These are phyloP conservation scores for Carex arenaria DNA, from an alignment of 202 grass and related monocot species.

Conservation along the genomic window DNA sequence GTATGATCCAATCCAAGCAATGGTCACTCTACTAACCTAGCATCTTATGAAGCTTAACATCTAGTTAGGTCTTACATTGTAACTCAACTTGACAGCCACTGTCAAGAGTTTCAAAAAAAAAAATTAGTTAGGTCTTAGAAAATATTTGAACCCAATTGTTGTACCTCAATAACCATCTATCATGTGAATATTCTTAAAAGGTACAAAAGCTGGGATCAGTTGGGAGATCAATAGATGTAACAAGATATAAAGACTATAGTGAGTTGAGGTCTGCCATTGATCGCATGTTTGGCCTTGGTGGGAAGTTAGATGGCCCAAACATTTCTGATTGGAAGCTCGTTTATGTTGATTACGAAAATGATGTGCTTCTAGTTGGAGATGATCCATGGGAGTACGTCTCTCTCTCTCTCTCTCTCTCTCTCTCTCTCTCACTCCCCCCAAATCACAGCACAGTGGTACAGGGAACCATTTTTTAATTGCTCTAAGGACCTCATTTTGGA, in stretches of 20 bases:
- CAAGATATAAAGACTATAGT: slow-evolving; percentile 75
- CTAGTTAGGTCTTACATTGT: neutral
- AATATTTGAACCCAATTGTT: neutral
- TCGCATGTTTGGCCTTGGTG: slow-evolving; percentile 91
- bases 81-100: too few species aligned
- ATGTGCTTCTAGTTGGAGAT: slow-evolving; percentile 90
- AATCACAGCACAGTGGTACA: neutral
- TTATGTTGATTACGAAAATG: slow-evolving; percentile 95
- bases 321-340: slow-evolving; percentile 95
- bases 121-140: too few species aligned
- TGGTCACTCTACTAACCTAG: neutral
- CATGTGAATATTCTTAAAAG: slow-evolving; percentile 22
- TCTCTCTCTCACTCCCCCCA: too few species aligned
- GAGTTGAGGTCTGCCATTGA: slow-evolving; percentile 84
- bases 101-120: too few species aligned
- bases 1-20: too few species aligned
- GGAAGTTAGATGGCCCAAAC: slow-evolving; percentile 66
- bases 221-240: slow-evolving; percentile 94
- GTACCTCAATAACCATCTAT: neutral
- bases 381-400: slow-evolving; percentile 96
- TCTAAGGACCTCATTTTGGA: neutral
- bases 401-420: neutral
- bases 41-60: neutral
- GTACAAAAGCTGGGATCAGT: slow-evolving; percentile 94
- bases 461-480: neutral